Evolutionary conservation across 164 flowering plant species (phyloP).

Genomic region (Akebia trifoliata): DNA sequence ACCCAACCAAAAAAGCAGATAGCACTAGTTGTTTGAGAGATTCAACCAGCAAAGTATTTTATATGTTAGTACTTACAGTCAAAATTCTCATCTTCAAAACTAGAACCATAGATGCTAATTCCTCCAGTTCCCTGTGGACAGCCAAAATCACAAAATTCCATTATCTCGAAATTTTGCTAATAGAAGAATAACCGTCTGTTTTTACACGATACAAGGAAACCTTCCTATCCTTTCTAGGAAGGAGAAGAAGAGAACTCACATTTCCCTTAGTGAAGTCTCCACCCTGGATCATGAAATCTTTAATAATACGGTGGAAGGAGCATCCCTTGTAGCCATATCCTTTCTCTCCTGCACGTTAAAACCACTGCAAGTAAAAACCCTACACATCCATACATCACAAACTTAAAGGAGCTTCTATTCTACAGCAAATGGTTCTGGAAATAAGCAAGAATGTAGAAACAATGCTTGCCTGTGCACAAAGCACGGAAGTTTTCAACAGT

Average conservation of each 20-base stretch:
- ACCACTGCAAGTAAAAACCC: not conserved
- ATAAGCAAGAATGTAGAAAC: not conserved
- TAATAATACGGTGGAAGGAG: conserved; percentile 73
- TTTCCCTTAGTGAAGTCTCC: conserved; percentile 71
- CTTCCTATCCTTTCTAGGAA: not conserved
- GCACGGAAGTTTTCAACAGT: conserved; percentile 77
- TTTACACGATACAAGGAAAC: too few relatives aligned
- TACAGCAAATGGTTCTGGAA: not conserved
- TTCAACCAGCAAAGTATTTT: not conserved
- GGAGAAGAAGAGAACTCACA: conserved; percentile 29
- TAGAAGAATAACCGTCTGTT: too few relatives aligned
- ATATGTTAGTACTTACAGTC: conserved; percentile 35
- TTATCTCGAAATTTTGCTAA: not conserved
- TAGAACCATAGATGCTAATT: conserved; percentile 63
- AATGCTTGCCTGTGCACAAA: conserved; percentile 55
- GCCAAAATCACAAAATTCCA: not conserved
- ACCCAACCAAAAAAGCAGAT: not conserved
- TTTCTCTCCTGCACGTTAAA: conserved; percentile 54
- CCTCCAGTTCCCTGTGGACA: conserved; percentile 80
- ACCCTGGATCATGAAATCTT: conserved; percentile 83
- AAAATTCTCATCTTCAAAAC: conserved; percentile 68
- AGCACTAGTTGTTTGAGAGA: not conserved
- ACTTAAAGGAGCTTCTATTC: not conserved
- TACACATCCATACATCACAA: not conserved
- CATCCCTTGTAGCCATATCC: conserved; percentile 78